Base-by-base conservation (phyloP, 2,329 filamentous ascomycete species). In the Moelleriella libera region DNA sequence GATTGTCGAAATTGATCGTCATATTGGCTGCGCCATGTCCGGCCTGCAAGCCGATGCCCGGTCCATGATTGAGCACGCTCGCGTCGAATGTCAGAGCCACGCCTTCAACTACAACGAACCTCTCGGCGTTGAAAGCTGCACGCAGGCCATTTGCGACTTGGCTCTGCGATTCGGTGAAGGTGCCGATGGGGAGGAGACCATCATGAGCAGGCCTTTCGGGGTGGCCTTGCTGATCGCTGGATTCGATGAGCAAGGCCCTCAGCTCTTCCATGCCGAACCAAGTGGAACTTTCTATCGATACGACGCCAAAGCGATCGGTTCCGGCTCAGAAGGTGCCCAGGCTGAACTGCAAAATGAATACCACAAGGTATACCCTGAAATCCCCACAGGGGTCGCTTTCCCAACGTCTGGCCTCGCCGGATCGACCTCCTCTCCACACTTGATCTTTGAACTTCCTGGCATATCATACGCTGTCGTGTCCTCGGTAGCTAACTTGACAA, bases 201-300 rank as follows among this genome's bases (percentile, higher is more conserved):
- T 97, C 68, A 98, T 98, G 92, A 90, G 83, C 62, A 78, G 92
- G 60, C 92, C 92, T 30, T 98, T 98, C 64, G 92, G 92, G 66
- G 92, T 98, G 51, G 92, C 92, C 51, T 74, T 98, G 63, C 72
- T 98, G 67, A 96, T 98, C 68, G 92, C 92, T 34, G 92, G 92
- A 50, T 94, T 88, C 67, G 92, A 98, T 65, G 90, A 97, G 74
- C 88, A 97, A 64, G 92, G 92, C 11, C 92, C 92, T 53, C 87
- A 89, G 66, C 76, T 98, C 74, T 98, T 96, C 70, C 92, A 98
- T 65, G 92, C 92, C 54, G 92, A 98, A 70, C 92, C 92, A 41
- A 95, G 88, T 57, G 92, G 92, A 53, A 98, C 92, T 44, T 98
- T 98, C 68, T 98, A 98, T 72, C 84, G 90, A 62, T 98, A 98